A percentile compares a stretch with the other conserved stretches of the same genome.
phyloP scores from a whole-genome alignment of 1,139 yeast species.

The Candida sanyaensis region DNA sequence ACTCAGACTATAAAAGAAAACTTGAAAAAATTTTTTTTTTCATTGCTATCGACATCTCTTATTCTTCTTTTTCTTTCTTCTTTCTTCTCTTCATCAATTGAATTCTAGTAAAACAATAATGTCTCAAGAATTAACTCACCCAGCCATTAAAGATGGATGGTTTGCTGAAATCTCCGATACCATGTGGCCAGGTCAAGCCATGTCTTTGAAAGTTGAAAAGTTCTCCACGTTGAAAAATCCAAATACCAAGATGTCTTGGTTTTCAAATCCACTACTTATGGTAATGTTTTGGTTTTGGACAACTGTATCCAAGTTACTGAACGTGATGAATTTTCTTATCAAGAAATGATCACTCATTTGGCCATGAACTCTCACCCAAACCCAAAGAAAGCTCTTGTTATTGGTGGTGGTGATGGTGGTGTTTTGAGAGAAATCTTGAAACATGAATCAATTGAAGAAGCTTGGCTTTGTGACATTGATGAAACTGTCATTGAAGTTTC shows the following conservation, averaged over 20 bases:
- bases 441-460: constrained; percentile 80
- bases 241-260: constrained; percentile 88
- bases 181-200: constrained; percentile 96
- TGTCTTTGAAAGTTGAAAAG: constrained; percentile 80
- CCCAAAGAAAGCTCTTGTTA: constrained; percentile 86
- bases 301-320: constrained; percentile 92
- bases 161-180: constrained; percentile 84
- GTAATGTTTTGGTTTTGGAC: constrained; percentile 88
- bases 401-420: constrained; percentile 98
- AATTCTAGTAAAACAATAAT: constrained; percentile 10
- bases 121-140: constrained; percentile 60
- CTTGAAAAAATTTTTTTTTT: background rate
- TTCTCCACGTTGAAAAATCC: constrained; percentile 78
- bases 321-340: constrained; percentile 92
- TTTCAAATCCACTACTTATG: constrained; percentile 84
- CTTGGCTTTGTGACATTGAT: constrained; percentile 89
- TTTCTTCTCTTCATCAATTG: background rate
- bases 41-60: too few relatives aligned
- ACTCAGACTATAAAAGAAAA: background rate
- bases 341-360: constrained; percentile 92
- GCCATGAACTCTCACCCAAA: constrained; percentile 88
- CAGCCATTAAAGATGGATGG: constrained; percentile 83
- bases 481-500: constrained; percentile 84
- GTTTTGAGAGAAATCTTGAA: constrained; percentile 90
- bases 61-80: background rate